A percentile compares a stretch with the other conserved stretches of the same genome.
Conservation (phyloP, 164 flowering plant species). For the Sedum album region DNA sequence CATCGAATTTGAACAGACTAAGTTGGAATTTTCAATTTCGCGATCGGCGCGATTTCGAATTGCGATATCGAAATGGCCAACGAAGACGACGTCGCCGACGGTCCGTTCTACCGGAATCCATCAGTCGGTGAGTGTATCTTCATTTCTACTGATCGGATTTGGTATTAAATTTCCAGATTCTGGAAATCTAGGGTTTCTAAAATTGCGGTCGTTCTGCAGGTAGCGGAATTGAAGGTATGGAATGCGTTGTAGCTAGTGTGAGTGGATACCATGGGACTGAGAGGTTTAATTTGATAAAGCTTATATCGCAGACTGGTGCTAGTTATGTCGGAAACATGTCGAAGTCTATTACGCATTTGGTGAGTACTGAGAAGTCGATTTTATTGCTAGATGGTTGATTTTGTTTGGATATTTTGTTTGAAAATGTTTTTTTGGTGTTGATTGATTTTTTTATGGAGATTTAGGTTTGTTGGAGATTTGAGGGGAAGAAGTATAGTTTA, state of each 20-base stretch:
- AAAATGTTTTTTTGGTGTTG: neutral
- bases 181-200: neutral
- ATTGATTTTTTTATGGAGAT: neutral
- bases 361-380: constrained; percentile 16
- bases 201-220: neutral
- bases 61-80: neutral
- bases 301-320: constrained; percentile 73
- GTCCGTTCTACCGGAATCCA: neutral
- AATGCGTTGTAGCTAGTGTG: constrained; percentile 68
- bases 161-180: neutral
- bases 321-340: constrained; percentile 70
- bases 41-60: neutral
- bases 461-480: constrained; percentile 78
- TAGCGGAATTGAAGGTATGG: constrained; percentile 44
- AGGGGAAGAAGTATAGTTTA: constrained; percentile 64
- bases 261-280: constrained; percentile 83
- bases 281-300: constrained; percentile 78
- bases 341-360: constrained; percentile 71
- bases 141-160: neutral
- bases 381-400: neutral
- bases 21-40: neutral
- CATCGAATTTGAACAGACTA: too few relatives aligned
- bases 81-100: neutral
- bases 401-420: neutral
- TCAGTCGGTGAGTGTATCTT: neutral